Evolutionary conservation across 2,329 filamentous ascomycete genomes (phyloP).

Genomic region (Colletotrichum sp.): DNA sequence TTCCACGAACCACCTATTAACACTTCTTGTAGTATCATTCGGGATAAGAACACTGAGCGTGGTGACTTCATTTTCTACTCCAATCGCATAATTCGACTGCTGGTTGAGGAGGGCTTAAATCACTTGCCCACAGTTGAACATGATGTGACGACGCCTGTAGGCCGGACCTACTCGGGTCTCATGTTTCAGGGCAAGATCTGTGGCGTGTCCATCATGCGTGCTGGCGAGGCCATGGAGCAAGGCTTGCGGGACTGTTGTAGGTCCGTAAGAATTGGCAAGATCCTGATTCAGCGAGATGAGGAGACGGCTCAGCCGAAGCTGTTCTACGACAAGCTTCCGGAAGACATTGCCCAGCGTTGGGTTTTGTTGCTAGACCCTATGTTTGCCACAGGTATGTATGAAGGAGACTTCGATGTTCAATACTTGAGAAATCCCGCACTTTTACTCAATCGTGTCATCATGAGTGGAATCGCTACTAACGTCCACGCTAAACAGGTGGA

Average conservation of each 20-base stretch:
- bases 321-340: constrained; percentile 97
- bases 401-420: neutral
- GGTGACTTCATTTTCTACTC: constrained; percentile 99
- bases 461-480: neutral
- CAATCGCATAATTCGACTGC: constrained; percentile 93
- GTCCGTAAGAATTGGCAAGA: constrained; percentile 98
- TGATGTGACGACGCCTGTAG: constrained; percentile 88
- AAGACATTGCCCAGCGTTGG: constrained; percentile 92
- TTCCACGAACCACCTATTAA: constrained; percentile 12
- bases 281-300: constrained; percentile 95
- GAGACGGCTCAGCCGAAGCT: constrained; percentile 91
- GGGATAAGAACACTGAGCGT: constrained; percentile 85
- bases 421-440: neutral
- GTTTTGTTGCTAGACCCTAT: constrained; percentile 96
- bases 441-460: neutral
- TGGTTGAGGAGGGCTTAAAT: constrained; percentile 97
- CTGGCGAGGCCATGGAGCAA: constrained; percentile 98
- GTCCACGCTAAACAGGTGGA: constrained; percentile 64
- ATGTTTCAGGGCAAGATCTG: constrained; percentile 98
- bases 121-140: constrained; percentile 92
- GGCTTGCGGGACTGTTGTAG: constrained; percentile 95
- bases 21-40: constrained; percentile 76
- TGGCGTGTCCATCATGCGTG: constrained; percentile 97
- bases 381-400: constrained; percentile 87
- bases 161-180: constrained; percentile 85